phyloP scores from a whole-genome alignment of 768 basidiomycete genomes.

The Hypholoma fasciculare region DNA sequence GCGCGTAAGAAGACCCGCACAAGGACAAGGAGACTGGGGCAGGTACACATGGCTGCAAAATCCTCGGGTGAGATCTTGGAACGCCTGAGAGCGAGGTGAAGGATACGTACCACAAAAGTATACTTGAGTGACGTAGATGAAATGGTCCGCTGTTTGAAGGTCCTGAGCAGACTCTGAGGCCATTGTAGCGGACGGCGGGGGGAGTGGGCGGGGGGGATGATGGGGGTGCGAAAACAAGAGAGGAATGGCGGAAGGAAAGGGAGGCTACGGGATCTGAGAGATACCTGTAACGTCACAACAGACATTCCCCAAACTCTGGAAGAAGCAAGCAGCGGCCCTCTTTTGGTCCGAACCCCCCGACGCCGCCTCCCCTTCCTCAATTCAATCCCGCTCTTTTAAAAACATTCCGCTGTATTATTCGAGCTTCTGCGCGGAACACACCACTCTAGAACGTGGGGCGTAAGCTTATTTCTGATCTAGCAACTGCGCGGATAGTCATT shows the following conservation, averaged over 20 bases:
- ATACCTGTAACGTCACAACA: slow-evolving; percentile 35
- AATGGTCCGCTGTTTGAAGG: slow-evolving; percentile 63
- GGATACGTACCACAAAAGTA: slow-evolving; percentile 79
- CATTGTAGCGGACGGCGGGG: slow-evolving; percentile 24
- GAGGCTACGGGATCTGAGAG: slow-evolving; percentile 20
- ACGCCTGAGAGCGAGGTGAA: slow-evolving; percentile 20
- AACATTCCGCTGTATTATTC: slow-evolving; percentile 5
- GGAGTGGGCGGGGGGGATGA: slow-evolving; percentile 23
- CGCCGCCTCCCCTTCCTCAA: slow-evolving; percentile 17
- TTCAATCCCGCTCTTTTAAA: slow-evolving; percentile 1
- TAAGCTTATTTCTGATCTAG: slow-evolving; percentile 17
- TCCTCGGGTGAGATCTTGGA: slow-evolving; percentile 28
- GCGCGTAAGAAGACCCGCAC: slow-evolving; percentile 29
- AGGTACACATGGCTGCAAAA: slow-evolving; percentile 69
- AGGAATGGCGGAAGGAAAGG: slow-evolving; percentile 25
- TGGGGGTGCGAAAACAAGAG: slow-evolving; percentile 41
- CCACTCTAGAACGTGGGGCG: slow-evolving; percentile 3
- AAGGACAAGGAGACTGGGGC: slow-evolving; percentile 17
- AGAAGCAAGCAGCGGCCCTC: slow-evolving; percentile 40
- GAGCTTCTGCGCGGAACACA: slow-evolving; percentile 17
- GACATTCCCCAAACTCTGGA: slow-evolving; percentile 48
- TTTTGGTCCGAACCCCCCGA: slow-evolving; percentile 26
- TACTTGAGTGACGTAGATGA: slow-evolving; percentile 80
- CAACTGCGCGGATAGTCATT: slow-evolving; percentile 10
- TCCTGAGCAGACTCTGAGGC: slow-evolving; percentile 33